Percentiles rank a stretch among this genome's conserved stretches.
These are phyloP conservation scores for Paraphoma sp. DNA, from an alignment of 2,329 filamentous ascomycete genomes.

Conservation along the genomic window DNA sequence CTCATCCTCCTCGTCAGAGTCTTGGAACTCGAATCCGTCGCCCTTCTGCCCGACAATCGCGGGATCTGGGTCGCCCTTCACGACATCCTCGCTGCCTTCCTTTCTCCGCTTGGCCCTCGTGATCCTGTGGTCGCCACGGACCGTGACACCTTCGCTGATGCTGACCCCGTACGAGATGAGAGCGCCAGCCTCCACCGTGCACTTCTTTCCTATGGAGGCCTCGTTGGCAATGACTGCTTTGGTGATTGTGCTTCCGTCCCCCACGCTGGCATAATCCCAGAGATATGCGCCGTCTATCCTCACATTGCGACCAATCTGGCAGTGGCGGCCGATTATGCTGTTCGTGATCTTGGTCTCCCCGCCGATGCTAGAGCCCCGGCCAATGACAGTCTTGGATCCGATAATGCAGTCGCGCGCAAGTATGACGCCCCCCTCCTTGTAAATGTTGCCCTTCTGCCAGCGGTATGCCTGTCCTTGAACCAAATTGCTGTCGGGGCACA, in stretches of 20 bases:
- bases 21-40: conserved; percentile 65
- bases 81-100: conserved; percentile 50
- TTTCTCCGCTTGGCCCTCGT: conserved; percentile 55
- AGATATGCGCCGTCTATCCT: conserved; percentile 80
- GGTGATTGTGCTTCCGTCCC: conserved; percentile 73
- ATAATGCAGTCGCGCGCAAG: conserved; percentile 76
- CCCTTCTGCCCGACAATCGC: conserved; percentile 65
- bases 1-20: conserved; percentile 68
- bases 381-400: conserved; percentile 74
- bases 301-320: conserved; percentile 85
- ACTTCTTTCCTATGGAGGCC: conserved; percentile 73
- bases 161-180: conserved; percentile 81
- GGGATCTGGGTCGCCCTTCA: conserved; percentile 52
- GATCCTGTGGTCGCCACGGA: conserved; percentile 53
- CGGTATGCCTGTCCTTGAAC: conserved; percentile 78
- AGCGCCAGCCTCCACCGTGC: conserved; percentile 72
- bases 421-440: conserved; percentile 79
- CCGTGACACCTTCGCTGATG: conserved; percentile 67
- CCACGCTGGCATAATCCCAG: conserved; percentile 83
- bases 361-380: conserved; percentile 76
- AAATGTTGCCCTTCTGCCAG: conserved; percentile 71
- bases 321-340: conserved; percentile 83
- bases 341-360: conserved; percentile 73
- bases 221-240: conserved; percentile 79
- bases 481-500: conserved; percentile 89